Conservation (phyloP, 345 rosid species). For the Syzygium aromaticum region DNA sequence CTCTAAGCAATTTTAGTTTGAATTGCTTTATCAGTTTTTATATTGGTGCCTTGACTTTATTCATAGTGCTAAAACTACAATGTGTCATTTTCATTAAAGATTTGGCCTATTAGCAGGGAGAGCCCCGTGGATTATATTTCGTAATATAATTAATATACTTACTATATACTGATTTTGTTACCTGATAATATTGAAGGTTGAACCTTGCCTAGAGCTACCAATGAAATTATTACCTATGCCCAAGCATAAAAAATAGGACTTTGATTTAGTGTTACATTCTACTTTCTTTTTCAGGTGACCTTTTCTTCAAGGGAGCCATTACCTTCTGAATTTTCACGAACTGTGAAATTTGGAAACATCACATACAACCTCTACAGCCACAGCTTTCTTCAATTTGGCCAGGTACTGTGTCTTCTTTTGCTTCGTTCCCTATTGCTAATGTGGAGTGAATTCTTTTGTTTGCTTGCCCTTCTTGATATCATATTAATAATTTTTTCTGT, state of each 20-base stretch:
- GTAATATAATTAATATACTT: not conserved
- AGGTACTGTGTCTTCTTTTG: slow-evolving; percentile 32
- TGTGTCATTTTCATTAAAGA: not conserved
- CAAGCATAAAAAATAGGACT: not conserved
- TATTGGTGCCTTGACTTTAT: not conserved
- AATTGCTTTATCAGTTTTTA: not conserved
- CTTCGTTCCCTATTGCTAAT: not conserved
- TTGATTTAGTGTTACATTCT: not conserved
- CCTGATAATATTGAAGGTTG: not conserved
- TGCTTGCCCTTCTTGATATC: not conserved
- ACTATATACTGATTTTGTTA: not conserved
- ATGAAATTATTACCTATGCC: not conserved
- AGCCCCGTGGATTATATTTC: not conserved
- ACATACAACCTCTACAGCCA: slow-evolving; percentile 80
- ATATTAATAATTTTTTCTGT: not conserved
- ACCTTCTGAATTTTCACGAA: slow-evolving; percentile 60
- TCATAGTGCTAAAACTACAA: not conserved
- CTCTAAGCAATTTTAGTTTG: not conserved
- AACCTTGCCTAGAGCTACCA: not conserved
- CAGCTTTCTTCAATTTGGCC: slow-evolving; percentile 87
- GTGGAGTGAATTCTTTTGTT: not conserved
- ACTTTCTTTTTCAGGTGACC: slow-evolving; percentile 47
- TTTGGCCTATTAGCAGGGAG: not conserved
- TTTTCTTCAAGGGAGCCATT: slow-evolving; percentile 61
- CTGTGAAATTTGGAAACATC: slow-evolving; percentile 43